Base-by-base conservation (phyloP, 305 asterid species). In the Fraxinus nigra region DNA sequence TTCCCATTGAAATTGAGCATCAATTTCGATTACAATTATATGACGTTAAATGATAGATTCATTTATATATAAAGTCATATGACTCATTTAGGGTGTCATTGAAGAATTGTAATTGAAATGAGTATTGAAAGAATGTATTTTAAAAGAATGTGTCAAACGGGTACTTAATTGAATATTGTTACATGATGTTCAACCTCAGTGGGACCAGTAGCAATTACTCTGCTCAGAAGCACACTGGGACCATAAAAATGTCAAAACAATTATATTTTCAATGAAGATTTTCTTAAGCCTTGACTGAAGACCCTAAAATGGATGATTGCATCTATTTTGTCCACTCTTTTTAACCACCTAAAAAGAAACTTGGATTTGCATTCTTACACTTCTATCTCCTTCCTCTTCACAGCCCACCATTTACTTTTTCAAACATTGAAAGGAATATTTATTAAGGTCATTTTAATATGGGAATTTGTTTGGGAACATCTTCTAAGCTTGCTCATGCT, bases 211-310 rank as follows among this genome's bases (percentile, higher is more conserved):
- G 8, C 38, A 32, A 35, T 35, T 35, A 35, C 38, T 35, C 38
- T 35, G 38, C 38, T 35, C 37, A 5, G 79, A 46, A 26, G 70
- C 76, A 22, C 83, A 28, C 72, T 79, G 87, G 85, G 82, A 83
- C 85, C 82, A 77, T 76, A 81, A 79, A 78, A 81, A 61, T 72
- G 74, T 76, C 40, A 78, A 76, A 76, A 18, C 56, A 46, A 87
- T 78, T 33, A 33, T 85, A 78, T 81, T 87, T 87, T 85, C 90
- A 87, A 85, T 78, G 81, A 40, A 82, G 84, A 89, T 88, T 87
- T 90, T 88, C 87, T 76, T 85, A 83, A 82, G 6, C 87, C 86
- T 90, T 90, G 92, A 90, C 93, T 78, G 85, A 72, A 37, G 51
- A 48, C 76, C 37, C 70, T 65, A 24, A 46, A 80, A 13, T 63